Base-by-base conservation (phyloP, 202 grass and related monocot species). In the Carex arenaria region DNA sequence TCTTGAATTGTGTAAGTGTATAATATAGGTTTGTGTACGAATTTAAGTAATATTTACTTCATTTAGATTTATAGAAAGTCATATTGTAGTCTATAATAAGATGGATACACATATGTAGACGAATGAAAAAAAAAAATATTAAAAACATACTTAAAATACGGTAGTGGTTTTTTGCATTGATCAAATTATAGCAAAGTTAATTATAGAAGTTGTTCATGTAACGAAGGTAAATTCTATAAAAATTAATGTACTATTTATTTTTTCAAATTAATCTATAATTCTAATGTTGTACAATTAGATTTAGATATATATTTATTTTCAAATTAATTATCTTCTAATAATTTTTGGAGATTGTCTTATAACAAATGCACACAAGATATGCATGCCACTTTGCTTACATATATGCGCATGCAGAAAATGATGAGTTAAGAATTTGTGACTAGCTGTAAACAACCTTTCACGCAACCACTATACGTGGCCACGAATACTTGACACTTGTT, bases 361-460 rank as follows among this genome's bases (percentile, higher is more conserved):
- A 30, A 9, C 1, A 4, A 81, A 65, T 49, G 20, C 28, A 20
- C 4, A 5, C 23, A 66, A 66, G 26, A 26, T 26, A 26, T 26
- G 26, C 26, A 26, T 26, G 0, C 1, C 13, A 51, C 1, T 11
- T 51, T 67, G 19, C 0, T 80, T 64, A 81, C 10, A 81, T 20
- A 53, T 64, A 51, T 51, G 19, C 30, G 43, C 3, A 47, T 80
- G 42, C 38, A 56, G 13, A 68, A 65, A 18, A 23, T 36, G 57
- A 2, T 17, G 10, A 81, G 65, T 81, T 53, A 67, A 32, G 19
- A 69, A 67, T 34, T 12, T 12, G 23, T 18, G 26, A 68, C 23
- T 61, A 68, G n/a, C 4, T 82, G 64, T 82, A 69, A 52, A 82
- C 63, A 67, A 82, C 63, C 42, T 23, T 78, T 82, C 63, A 82